A percentile compares a stretch with the other conserved stretches of the same genome.
Conservation (phyloP, 768 basidiomycete species). For the Rickenella mellea region DNA sequence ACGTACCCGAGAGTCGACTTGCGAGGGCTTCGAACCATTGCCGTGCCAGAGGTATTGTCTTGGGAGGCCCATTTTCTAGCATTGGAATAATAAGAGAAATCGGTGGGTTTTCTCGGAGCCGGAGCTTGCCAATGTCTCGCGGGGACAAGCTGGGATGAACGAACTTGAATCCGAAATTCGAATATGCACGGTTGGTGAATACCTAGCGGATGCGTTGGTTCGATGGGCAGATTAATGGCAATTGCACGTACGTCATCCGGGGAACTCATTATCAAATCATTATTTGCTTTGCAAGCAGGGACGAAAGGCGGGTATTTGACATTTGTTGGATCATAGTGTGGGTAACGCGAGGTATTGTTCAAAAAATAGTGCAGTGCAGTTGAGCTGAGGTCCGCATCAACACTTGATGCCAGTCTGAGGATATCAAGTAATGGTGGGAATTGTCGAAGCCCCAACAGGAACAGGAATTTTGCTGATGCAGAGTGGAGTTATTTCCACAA, state of each 20-base stretch:
- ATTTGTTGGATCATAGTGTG: slow-evolving; percentile 42
- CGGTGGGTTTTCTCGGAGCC: slow-evolving; percentile 62
- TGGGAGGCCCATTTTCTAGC: slow-evolving; percentile 52
- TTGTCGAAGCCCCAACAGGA: slow-evolving; percentile 56
- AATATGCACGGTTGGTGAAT: slow-evolving; percentile 58
- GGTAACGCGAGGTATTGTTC: slow-evolving; percentile 61
- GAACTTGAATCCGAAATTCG: slow-evolving; percentile 66
- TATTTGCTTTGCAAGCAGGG: slow-evolving; percentile 52
- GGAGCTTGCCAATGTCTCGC: slow-evolving; percentile 53
- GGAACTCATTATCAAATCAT: slow-evolving; percentile 39
- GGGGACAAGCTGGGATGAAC: slow-evolving; percentile 42
- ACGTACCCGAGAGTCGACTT: slow-evolving; percentile 48
- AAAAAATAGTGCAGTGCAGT: slow-evolving; percentile 76
- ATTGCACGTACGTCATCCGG: slow-evolving; percentile 44
- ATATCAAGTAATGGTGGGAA: slow-evolving; percentile 59
- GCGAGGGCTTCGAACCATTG: slow-evolving; percentile 65
- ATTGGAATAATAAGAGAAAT: slow-evolving; percentile 47
- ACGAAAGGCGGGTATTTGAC: slow-evolving; percentile 65
- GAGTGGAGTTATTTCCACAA: neutral
- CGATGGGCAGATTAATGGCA: neutral
- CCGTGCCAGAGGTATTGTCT: slow-evolving; percentile 40
- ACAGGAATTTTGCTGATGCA: slow-evolving; percentile 66
- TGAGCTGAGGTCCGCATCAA: slow-evolving; percentile 38
- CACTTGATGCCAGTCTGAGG: slow-evolving; percentile 57
- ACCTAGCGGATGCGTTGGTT: slow-evolving; percentile 35